These are phyloP conservation scores for Amanita phalloides DNA, from an alignment of 768 basidiomycete genomes.

Conservation along the genomic window DNA sequence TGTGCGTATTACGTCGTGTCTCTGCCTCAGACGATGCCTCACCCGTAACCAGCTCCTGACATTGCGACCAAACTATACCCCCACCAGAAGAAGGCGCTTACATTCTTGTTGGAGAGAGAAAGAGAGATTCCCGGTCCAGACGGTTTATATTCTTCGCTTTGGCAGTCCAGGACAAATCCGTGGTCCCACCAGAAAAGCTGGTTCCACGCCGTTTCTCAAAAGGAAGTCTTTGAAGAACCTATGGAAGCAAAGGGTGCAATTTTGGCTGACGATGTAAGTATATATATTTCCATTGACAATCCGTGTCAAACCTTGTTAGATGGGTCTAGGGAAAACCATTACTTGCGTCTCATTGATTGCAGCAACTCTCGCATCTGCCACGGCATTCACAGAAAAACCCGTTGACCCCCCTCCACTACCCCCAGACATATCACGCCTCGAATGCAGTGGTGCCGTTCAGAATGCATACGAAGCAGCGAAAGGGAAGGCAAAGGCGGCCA, in stretches of 20 bases:
- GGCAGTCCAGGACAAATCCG: conserved; percentile 48
- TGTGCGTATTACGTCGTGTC: conserved; percentile 34
- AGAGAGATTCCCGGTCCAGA: conserved; percentile 46
- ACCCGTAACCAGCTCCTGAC: conserved; percentile 34
- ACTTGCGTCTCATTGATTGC: conserved; percentile 92
- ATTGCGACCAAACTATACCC: conserved; percentile 87
- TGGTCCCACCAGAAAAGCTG: conserved; percentile 40
- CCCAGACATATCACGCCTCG: conserved; percentile 36
- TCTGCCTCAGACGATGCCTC: conserved; percentile 8
- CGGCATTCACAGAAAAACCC: conserved; percentile 48
- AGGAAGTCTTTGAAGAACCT: conserved; percentile 58
- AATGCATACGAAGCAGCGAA: conserved; percentile 31
- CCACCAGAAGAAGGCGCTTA: conserved; percentile 96
- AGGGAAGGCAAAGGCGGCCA: conserved; percentile 56
- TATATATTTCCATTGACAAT: conserved; percentile 8
- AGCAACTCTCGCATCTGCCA: conserved; percentile 66
- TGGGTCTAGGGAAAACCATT: conserved; percentile 97
- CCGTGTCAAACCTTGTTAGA: conserved; percentile 35
- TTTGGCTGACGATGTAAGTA: conserved; percentile 88
- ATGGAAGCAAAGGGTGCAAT: conserved; percentile 78
- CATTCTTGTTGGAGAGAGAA: conserved; percentile 87
- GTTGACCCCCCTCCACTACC: conserved; percentile 33
- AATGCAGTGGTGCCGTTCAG: conserved; percentile 75
- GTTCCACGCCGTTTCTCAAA: conserved; percentile 79
- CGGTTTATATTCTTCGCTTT: conserved; percentile 62